A percentile compares a stretch with the other conserved stretches of the same genome.
phyloP scores from a whole-genome alignment of 345 rosid genomes.

The Salix exigua region DNA sequence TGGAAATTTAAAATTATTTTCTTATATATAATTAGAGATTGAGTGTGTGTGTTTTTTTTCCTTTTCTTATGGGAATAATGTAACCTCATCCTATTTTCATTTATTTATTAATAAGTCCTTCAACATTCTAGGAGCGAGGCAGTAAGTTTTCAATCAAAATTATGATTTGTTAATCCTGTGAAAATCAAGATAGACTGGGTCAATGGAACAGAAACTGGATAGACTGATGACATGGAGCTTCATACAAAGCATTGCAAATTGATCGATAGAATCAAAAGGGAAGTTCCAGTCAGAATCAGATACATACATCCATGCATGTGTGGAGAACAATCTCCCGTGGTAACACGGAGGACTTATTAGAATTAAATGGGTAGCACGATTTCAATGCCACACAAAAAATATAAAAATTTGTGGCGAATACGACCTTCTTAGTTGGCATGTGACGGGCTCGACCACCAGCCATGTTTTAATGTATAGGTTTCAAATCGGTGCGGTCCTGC shows the following conservation, averaged over 20 bases:
- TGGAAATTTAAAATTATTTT: neutral
- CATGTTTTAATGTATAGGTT: neutral
- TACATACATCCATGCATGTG: neutral
- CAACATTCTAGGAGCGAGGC: neutral
- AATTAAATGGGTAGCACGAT: constrained; percentile 6
- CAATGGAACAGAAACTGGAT: constrained; percentile 12
- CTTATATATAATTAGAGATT: too few species aligned
- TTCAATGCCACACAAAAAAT: constrained; percentile 7
- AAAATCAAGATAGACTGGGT: neutral
- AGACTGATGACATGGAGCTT: constrained; percentile 26
- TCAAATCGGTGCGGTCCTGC: neutral
- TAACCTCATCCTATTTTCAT: neutral
- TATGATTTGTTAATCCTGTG: neutral
- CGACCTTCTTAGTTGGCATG: neutral
- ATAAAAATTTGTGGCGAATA: neutral
- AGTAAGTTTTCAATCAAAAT: neutral
- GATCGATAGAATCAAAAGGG: neutral
- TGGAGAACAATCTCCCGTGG: constrained; percentile 23
- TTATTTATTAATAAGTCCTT: too few species aligned
- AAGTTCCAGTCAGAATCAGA: neutral
- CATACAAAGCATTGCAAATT: too few species aligned
- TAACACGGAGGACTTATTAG: constrained; percentile 6
- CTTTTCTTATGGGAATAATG: neutral
- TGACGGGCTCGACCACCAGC: constrained; percentile 14
- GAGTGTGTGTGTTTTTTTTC: neutral